These are phyloP conservation scores for Candida sithepensis DNA, from an alignment of 805 yeast species.

Conservation along the genomic window DNA sequence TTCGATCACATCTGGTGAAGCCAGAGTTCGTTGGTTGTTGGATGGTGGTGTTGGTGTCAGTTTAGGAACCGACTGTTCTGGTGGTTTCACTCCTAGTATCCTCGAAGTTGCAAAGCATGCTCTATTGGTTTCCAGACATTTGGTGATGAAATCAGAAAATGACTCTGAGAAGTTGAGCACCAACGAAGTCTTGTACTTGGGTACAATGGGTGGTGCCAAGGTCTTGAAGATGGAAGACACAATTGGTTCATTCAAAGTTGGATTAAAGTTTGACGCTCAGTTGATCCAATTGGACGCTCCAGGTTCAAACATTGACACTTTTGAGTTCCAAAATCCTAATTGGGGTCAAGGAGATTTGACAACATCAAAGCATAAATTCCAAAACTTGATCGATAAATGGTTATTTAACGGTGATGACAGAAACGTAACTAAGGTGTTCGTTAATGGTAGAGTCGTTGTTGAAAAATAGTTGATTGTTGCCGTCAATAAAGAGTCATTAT, in stretches of 20 bases:
- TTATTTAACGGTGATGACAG: constrained; percentile 92
- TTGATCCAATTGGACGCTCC: constrained; percentile 56
- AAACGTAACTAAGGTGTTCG: constrained; percentile 78
- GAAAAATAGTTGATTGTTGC: constrained; percentile 7
- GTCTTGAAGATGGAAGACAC: constrained; percentile 55
- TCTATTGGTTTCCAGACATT: constrained; percentile 63
- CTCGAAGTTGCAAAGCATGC: constrained; percentile 68
- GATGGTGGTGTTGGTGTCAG: constrained; percentile 69
- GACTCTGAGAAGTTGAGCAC: constrained; percentile 51
- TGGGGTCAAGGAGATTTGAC: constrained; percentile 20
- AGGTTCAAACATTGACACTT: constrained; percentile 67
- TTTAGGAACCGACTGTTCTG: constrained; percentile 77
- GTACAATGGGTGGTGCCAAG: constrained; percentile 87
- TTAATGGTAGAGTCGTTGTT: constrained; percentile 67
- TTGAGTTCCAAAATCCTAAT: constrained; percentile 63
- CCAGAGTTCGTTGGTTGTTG: constrained; percentile 69
- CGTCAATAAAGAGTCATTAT: not conserved
- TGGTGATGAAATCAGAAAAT: constrained; percentile 52
- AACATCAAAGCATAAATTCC: constrained; percentile 34
- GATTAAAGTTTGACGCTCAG: constrained; percentile 84
- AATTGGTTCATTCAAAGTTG: constrained; percentile 70
- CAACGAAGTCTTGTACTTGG: constrained; percentile 71
- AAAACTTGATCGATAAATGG: constrained; percentile 79
- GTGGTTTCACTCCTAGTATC: constrained; percentile 68
- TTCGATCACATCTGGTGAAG: constrained; percentile 85